Evolutionary conservation across 1,284 basidiomycete genomes (phyloP).

Genomic region (Termitomyces sp.): DNA sequence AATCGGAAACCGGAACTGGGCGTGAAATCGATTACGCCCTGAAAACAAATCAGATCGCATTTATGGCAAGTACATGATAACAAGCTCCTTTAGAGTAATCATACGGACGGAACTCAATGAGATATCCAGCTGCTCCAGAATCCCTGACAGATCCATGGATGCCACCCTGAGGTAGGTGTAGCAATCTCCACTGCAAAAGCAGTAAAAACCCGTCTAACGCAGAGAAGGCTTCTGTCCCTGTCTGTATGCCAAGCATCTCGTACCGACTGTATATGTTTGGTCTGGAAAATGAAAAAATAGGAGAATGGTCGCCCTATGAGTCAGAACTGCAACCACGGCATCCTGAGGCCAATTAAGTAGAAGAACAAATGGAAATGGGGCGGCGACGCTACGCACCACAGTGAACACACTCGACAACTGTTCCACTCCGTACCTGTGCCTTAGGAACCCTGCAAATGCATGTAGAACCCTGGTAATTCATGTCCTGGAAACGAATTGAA

Average conservation of each 20-base stretch:
- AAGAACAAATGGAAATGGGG: constrained; percentile 1
- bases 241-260: background rate
- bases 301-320: constrained; percentile 38
- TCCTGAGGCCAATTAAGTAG: constrained; percentile 36
- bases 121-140: background rate
- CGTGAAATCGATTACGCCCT: background rate
- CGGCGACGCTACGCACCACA: constrained; percentile 66
- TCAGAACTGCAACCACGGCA: constrained; percentile 84
- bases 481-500: constrained; percentile 59
- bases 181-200: background rate
- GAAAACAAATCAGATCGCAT: constrained; percentile 8
- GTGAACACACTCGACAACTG: constrained; percentile 95
- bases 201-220: background rate
- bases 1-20: constrained; percentile 7
- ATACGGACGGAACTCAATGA: constrained; percentile 1
- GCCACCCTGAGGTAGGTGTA: background rate
- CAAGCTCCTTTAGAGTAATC: constrained; percentile 1
- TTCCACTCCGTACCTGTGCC: constrained; percentile 84
- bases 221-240: background rate
- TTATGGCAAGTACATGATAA: constrained; percentile 9
- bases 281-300: background rate
- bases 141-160: background rate
- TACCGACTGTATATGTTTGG: background rate
- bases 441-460: constrained; percentile 98
- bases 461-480: constrained; percentile 99